A percentile compares a stretch with the other conserved stretches of the same genome.
Evolutionary conservation across 2,329 filamentous ascomycete genomes (phyloP).

Genomic region (Stemphylium lycopersici): DNA sequence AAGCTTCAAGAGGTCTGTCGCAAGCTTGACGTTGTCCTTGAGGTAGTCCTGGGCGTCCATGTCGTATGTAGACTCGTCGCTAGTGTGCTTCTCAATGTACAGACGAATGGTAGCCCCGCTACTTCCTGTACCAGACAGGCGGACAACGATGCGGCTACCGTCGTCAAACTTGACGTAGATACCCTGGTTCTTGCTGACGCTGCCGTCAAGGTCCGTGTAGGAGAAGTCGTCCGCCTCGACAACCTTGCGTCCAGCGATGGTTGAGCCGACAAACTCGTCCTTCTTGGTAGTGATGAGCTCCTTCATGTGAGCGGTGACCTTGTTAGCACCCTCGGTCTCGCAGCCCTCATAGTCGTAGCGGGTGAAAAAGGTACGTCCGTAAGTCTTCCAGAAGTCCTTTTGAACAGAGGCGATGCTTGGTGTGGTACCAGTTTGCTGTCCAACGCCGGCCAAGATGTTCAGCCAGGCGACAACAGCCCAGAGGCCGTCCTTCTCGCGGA

Average conservation of each 20-base stretch:
- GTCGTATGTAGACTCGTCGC: constrained; percentile 76
- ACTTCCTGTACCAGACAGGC: constrained; percentile 92
- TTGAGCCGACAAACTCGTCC: constrained; percentile 80
- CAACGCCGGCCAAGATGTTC: constrained; percentile 96
- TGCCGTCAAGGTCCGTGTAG: constrained; percentile 98
- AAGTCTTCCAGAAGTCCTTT: constrained; percentile 93
- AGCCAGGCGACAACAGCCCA: constrained; percentile 98
- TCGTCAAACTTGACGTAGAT: constrained; percentile 94
- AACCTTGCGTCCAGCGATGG: constrained; percentile 81
- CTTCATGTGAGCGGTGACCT: constrained; percentile 82
- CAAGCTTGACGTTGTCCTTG: constrained; percentile 84
- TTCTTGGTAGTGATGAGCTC: constrained; percentile 74
- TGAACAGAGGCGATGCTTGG: constrained; percentile 97
- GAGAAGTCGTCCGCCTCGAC: constrained; percentile 93
- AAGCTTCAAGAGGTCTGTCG: constrained; percentile 85
- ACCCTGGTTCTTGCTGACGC: constrained; percentile 93
- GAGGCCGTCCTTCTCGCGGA: constrained; percentile 97
- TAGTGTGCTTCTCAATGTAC: constrained; percentile 95
- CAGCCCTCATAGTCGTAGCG: constrained; percentile 98
- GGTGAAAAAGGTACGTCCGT: constrained; percentile 98
- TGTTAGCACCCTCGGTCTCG: constrained; percentile 87
- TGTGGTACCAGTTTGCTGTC: constrained; percentile 77
- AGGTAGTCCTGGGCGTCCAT: constrained; percentile 92
- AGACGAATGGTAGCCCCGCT: constrained; percentile 95
- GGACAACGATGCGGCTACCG: constrained; percentile 92